Evolutionary conservation across 2,329 filamentous ascomycete genomes (phyloP), one percentile per base, ranked within the genome.

Genomic region (Fusarium odoratissimum): DNA sequence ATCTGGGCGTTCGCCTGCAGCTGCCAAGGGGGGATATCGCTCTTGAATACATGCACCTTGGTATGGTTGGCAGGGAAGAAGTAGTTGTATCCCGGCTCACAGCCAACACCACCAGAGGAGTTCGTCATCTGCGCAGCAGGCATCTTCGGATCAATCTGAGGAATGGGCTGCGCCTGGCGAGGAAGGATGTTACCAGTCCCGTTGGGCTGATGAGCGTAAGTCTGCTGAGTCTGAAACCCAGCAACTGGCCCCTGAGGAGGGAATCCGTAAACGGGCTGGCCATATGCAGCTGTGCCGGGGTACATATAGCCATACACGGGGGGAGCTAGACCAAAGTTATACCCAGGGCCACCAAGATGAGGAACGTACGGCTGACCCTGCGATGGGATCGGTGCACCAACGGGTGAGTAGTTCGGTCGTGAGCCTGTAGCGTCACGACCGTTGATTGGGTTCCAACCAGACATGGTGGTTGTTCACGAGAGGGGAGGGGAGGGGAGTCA

Each of bases 21-120:
- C 71, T 86, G 84, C 89, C 89, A 91, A 0, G 90, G 90, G 0
- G 86, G 82, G 0, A 78, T 82, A 21, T 80, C 74, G 13, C 85
- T 84, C 70, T 86, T 86, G 79, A 92, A 84, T 6, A 91, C 83
- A 73, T 91, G 88, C 11, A 91, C 82, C 71, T 89, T 90, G 35
- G 88, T 89, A 78, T 91, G 88, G 69, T 88, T 84, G 0, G 81
- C 75, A 0, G 88, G 85, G 80, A 91, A 91, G 76, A 91, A 86
- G 79, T 90, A 90, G 80, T 90, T 89, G 82, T 90, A 91, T 4
- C 89, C 90, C 0, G 87, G 88, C 74, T 91, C 89, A 67, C 87
- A 87, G 44, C 89, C 88, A 2, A 86, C 83, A 28, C 88, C 88
- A 48, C 89, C 88, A 0, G 87, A 87, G 0, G 86, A 84, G 80